Percentiles rank a stretch among this genome's conserved stretches.
Evolutionary conservation across 768 basidiomycete species (phyloP).

Genomic region (Xerocomus brunneocitrinus): DNA sequence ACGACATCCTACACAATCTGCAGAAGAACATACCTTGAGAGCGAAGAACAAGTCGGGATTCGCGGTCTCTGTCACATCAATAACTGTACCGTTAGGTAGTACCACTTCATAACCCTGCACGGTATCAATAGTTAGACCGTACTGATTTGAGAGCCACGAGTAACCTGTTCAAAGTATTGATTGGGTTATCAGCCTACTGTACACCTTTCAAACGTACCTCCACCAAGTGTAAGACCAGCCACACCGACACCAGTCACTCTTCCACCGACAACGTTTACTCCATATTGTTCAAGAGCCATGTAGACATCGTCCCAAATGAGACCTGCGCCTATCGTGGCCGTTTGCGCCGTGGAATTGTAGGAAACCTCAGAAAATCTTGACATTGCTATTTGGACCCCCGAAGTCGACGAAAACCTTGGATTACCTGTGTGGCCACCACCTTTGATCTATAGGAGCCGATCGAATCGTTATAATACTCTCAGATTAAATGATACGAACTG

Average conservation of each 20-base stretch:
- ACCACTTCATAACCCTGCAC: conserved; percentile 53
- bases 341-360: conserved; percentile 36
- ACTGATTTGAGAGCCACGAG: conserved; percentile 55
- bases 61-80: conserved; percentile 28
- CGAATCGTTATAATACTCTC: not conserved
- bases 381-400: conserved; percentile 55
- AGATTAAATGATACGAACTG: conserved; percentile 7
- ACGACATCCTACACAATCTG: not conserved
- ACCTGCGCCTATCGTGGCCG: conserved; percentile 36
- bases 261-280: conserved; percentile 54
- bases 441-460: conserved; percentile 41
- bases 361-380: conserved; percentile 37
- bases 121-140: conserved; percentile 53
- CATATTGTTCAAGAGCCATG: conserved; percentile 38
- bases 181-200: not conserved
- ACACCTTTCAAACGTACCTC: conserved; percentile 34
- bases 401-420: conserved; percentile 53
- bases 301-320: conserved; percentile 68
- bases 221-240: conserved; percentile 54
- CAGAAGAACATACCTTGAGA: conserved; percentile 31
- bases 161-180: conserved; percentile 3
- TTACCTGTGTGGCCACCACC: conserved; percentile 57
- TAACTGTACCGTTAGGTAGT: conserved; percentile 39
- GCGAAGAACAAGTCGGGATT: conserved; percentile 40
- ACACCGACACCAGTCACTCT: conserved; percentile 53